Evolutionary conservation across 352 stramenopile genomes (phyloP).

Genomic region (Phytophthora quininea): DNA sequence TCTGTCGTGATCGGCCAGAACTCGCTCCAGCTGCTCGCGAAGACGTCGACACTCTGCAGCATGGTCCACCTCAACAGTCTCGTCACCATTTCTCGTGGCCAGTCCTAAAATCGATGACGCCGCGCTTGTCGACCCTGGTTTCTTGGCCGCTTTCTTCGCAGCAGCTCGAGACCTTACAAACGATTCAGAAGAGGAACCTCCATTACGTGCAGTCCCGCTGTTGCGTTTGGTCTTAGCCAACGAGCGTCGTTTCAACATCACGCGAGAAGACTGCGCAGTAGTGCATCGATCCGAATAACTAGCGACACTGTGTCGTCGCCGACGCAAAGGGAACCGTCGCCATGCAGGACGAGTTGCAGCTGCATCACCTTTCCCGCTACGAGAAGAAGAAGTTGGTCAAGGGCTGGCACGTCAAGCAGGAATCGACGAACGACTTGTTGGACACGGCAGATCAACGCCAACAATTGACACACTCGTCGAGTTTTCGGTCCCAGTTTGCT

Average conservation of each 20-base stretch:
- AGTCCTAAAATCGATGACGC: slow-evolving; percentile 15
- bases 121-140: neutral
- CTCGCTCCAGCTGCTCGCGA: slow-evolving; percentile 53
- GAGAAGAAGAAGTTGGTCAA: slow-evolving; percentile 48
- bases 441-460: neutral
- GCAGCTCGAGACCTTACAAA: neutral
- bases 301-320: neutral
- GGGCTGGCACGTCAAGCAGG: slow-evolving; percentile 32
- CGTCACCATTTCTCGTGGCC: slow-evolving; percentile 10
- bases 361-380: slow-evolving; percentile 29
- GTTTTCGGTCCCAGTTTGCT: slow-evolving; percentile 25
- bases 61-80: slow-evolving; percentile 12
- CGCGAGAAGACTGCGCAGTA: slow-evolving; percentile 10
- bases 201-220: slow-evolving; percentile 2
- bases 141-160: slow-evolving; percentile 22
- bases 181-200: neutral
- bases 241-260: slow-evolving; percentile 28
- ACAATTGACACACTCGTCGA: slow-evolving; percentile 1
- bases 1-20: slow-evolving; percentile 49
- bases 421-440: neutral
- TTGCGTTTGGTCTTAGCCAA: slow-evolving; percentile 3
- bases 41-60: slow-evolving; percentile 45
- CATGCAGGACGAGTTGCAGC: slow-evolving; percentile 29
- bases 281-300: slow-evolving; percentile 19
- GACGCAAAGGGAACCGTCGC: no score